These are phyloP conservation scores for Exophiala mesophila DNA, from an alignment of 2,329 filamentous ascomycete genomes.

Conservation along the genomic window DNA sequence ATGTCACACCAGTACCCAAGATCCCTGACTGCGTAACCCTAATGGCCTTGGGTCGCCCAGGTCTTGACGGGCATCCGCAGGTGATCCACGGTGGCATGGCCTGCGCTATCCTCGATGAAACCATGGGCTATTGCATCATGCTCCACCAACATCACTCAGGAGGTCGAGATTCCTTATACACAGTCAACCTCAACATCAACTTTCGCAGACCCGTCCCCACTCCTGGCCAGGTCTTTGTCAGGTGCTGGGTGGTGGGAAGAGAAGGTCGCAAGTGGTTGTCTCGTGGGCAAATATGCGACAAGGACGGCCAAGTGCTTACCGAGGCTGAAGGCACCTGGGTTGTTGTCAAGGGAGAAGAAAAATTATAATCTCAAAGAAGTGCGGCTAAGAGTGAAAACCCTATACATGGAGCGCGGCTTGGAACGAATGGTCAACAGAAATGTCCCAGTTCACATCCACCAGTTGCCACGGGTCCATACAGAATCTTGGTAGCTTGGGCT, in stretches of 20 bases:
- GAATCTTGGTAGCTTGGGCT: too few species aligned
- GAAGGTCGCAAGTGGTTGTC: constrained; percentile 25
- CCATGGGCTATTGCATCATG: constrained; percentile 38
- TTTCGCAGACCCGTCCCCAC: constrained; percentile 24
- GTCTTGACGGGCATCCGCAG: constrained; percentile 36
- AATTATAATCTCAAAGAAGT: constrained; percentile 14
- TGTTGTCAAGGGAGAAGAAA: constrained; percentile 17
- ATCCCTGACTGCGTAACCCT: constrained; percentile 37
- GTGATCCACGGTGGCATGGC: constrained; percentile 40
- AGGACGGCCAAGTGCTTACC: constrained; percentile 23
- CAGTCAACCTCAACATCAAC: constrained; percentile 24
- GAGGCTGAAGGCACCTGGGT: constrained; percentile 27
- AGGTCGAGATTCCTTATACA: constrained; percentile 22
- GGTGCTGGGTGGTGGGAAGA: constrained; percentile 21
- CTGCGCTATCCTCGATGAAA: constrained; percentile 41
- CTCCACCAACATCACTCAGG: constrained; percentile 26
- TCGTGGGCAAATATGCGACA: constrained; percentile 25
- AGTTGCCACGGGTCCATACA: too few species aligned
- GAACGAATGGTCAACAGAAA: too few species aligned
- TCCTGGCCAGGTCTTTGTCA: constrained; percentile 22
- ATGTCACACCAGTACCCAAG: constrained; percentile 17
- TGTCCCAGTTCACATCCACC: too few species aligned
- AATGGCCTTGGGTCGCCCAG: constrained; percentile 32
- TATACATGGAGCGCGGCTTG: too few species aligned
- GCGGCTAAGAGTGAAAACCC: too few species aligned